Evolutionary conservation across 306 rosid genomes (phyloP).

Genomic region (Cucurbita moschata): DNA sequence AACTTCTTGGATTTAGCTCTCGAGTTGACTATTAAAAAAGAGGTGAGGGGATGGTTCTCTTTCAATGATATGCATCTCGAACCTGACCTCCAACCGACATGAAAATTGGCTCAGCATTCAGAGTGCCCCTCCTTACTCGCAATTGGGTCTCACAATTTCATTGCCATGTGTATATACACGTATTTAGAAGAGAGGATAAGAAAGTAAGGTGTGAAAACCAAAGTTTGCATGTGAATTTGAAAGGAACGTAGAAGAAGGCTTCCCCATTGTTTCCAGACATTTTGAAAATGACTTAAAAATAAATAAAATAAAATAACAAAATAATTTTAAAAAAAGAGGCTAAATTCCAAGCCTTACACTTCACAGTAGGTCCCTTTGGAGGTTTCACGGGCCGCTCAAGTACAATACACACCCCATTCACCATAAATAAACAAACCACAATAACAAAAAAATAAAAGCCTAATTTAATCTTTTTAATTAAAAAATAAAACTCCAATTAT

Average conservation of each 20-base stretch:
- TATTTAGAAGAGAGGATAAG: background rate
- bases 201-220: background rate
- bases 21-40: too few relatives aligned
- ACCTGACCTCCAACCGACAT: too few relatives aligned
- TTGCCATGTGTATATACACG: too few relatives aligned
- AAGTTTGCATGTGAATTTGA: background rate
- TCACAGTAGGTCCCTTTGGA: background rate
- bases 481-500: background rate
- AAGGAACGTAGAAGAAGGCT: background rate
- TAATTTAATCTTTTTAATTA: background rate
- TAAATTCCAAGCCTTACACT: background rate
- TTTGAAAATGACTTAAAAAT: background rate
- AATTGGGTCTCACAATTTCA: too few relatives aligned
- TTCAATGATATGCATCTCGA: too few relatives aligned
- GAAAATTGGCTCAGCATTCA: too few relatives aligned
- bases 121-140: too few relatives aligned
- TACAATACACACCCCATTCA: background rate
- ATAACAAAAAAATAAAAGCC: too few relatives aligned
- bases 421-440: background rate
- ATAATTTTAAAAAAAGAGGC: background rate
- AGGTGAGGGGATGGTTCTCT: too few relatives aligned
- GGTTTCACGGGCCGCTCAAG: background rate
- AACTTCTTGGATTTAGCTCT: too few relatives aligned
- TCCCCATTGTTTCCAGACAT: background rate
- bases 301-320: background rate